A percentile compares a stretch with the other conserved stretches of the same genome.
Conservation (phyloP, 306 rosid genomes). For the Ziziphus jujuba region DNA sequence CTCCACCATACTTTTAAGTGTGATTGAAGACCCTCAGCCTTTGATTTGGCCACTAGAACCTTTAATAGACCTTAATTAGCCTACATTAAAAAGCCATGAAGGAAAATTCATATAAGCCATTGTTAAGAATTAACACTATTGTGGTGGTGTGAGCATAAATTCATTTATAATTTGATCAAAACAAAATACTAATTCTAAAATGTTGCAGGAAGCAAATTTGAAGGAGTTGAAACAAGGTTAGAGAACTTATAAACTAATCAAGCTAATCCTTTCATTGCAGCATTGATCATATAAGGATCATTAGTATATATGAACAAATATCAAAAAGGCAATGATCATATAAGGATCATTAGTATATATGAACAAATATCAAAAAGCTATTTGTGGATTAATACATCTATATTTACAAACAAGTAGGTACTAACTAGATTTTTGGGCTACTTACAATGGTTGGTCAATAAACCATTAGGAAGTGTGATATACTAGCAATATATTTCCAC, state of each 20-base stretch:
- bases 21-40: slow-evolving; percentile 63
- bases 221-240: slow-evolving; percentile 71
- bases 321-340: too few relatives aligned
- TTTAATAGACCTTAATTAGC: slow-evolving; percentile 85
- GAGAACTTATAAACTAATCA: slow-evolving; percentile 92
- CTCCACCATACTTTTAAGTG: slow-evolving; percentile 78
- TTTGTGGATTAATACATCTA: too few relatives aligned
- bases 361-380: too few relatives aligned
- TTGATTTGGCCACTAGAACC: slow-evolving; percentile 88
- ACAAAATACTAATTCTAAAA: neutral
- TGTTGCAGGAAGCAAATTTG: slow-evolving; percentile 56
- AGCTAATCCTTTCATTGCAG: slow-evolving; percentile 90
- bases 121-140: neutral
- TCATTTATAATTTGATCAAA: neutral
- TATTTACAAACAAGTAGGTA: too few relatives aligned
- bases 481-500: too few relatives aligned
- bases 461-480: too few relatives aligned
- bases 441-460: too few relatives aligned
- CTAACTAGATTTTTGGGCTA: too few relatives aligned
- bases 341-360: too few relatives aligned
- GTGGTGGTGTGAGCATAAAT: neutral
- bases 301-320: too few relatives aligned
- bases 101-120: neutral
- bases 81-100: slow-evolving; percentile 42
- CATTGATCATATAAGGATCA: slow-evolving; percentile 89